phyloP scores from a whole-genome alignment of 331 rosid species.

The Spiraea crenata region DNA sequence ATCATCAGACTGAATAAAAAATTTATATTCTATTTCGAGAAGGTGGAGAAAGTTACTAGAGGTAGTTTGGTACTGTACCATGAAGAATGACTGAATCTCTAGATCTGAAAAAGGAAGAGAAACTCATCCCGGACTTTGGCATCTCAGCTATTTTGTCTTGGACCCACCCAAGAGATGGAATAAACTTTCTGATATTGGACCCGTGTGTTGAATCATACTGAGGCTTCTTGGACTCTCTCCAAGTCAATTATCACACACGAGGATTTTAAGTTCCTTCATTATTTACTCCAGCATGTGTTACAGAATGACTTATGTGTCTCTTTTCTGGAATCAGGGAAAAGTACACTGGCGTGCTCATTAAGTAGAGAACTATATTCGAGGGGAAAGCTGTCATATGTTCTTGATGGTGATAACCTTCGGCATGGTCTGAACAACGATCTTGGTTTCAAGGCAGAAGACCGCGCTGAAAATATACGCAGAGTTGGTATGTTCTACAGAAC shows the following conservation, averaged over 20 bases:
- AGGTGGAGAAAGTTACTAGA: not conserved
- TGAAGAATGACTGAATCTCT: not conserved
- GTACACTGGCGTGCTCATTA: slow-evolving; percentile 71
- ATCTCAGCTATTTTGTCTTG: not conserved
- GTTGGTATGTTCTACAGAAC: slow-evolving; percentile 48
- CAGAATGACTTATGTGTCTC: not conserved
- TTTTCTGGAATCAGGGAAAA: slow-evolving; percentile 57
- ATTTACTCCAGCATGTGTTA: not conserved
- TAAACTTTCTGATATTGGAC: not conserved
- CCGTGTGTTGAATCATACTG: not conserved
- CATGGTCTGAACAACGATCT: slow-evolving; percentile 83
- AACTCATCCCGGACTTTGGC: not conserved
- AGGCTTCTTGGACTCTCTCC: not conserved
- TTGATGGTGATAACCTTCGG: slow-evolving; percentile 87
- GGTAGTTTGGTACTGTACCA: not conserved
- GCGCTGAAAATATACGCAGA: slow-evolving; percentile 82
- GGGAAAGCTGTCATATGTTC: slow-evolving; percentile 74
- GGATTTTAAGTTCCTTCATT: not conserved
- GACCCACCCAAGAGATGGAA: not conserved
- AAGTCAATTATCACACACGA: not conserved
- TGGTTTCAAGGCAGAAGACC: slow-evolving; percentile 69
- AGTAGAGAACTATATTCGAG: slow-evolving; percentile 59
- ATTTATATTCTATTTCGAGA: not conserved
- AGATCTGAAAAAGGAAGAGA: not conserved
- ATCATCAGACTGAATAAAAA: not conserved